Base-by-base conservation (phyloP, 169 alveolate species). In the Babesia caballi region DNA sequence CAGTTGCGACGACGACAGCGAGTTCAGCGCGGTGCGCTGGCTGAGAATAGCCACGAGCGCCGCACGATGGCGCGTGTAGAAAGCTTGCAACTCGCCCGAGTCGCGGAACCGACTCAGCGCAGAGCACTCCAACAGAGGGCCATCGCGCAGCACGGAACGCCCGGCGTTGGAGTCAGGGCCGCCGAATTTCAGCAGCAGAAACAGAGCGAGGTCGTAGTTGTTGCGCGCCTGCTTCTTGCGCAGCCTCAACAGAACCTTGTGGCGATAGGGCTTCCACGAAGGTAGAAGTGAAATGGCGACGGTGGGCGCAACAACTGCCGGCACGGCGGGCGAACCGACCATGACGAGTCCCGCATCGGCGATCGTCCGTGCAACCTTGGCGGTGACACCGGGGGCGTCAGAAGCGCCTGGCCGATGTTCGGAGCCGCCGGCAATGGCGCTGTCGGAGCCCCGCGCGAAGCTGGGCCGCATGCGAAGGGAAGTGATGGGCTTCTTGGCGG, bases 81-180 rank as follows among this genome's bases (percentile, higher is more conserved):
- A 83, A 54, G 52, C 68, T 44, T 60, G 53, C 71, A 80, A 52
- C 42, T 63, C 90, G 44, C 25, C 66, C 33, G 58, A 51, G 52
- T 61, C 69, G 58, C 33, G 77, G 32, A 52, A 75, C 65, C 72
- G 68, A 69, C 73, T 72, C 53, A 60, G 78, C 80, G 67, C 80
- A 40, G 82, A 83, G 74, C 67, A 81, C 67, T 41, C 83, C 85
- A 57, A 52, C 57, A 67, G 75, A 67, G 78, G 73, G 56, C 41
- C 70, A 76, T 81, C 93, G 41, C 44, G 69, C 51, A 66, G 49
- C 57, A 83, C 83, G 49, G 82, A 88, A 46, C 75, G 67, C 47
- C 86, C 85, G 36, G 72, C 70, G 32, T 44, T 25, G 21, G 82
- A 36, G 12, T 36, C 67, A 12, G 85, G 82, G 14, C 85, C 85